Evolutionary conservation across 345 rosid species (phyloP), one percentile per base, ranked within the genome.

Genomic region (Mangifera indica): DNA sequence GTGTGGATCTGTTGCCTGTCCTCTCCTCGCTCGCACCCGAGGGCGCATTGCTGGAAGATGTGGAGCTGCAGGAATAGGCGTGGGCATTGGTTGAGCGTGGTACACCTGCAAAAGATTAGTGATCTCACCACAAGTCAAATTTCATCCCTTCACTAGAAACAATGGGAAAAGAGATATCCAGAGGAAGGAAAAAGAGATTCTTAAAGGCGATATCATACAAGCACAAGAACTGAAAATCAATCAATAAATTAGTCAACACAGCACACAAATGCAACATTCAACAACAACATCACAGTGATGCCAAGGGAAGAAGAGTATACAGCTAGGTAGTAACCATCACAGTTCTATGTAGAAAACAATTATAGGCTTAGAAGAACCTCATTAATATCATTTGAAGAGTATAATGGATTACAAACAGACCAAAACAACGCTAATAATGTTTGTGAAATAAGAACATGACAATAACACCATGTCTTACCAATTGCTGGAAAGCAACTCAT

Each of bases 1-100:
- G 73, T 96, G 99, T 51, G 99, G 99, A 89, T 96, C 99, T 52
- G 99, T 96, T 70, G 99, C 99, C 70, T 96, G 99, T 63, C 99
- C 99, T 81, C 99, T 85, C 78, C 99, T 86, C 81, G 99, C 99
- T 71, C 99, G 87, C 51, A 91, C 95, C 82, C 97, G 85, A 15
- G 99, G 98, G 4, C 98, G 99, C 87, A 96, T 87, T 63, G 91
- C 69, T 20, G 98, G 98, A 71, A 93, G 92, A 81, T 93, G 98
- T 56, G 97, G 97, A 29, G 88, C 92, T 11, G 91, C 72, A 67
- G 93, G 85, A 58, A 84, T 78, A 72, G 93, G 82, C 76, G 86
- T 77, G 37, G 90, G 79, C 89, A 89, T 75, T 7, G 97, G 90
- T 79, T 93, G 99, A 14, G 96, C 97, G 60, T 96, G 98, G 74